These are phyloP conservation scores for Paraglomus occultum DNA, from an alignment of 192 early-diverging fungal genomes.

Conservation along the genomic window DNA sequence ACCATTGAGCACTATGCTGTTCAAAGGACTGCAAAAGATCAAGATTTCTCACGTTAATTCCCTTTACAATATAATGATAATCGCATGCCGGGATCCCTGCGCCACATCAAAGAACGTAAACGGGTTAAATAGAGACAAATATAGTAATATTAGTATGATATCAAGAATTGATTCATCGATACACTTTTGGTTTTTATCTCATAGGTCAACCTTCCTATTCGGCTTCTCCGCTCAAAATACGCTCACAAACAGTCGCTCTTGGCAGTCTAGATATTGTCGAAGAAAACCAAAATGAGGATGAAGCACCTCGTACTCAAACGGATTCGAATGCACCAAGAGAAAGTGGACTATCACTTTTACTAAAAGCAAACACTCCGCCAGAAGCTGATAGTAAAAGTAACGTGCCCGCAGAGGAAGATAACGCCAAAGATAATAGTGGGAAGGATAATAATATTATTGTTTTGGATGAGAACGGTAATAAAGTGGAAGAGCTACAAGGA, in stretches of 20 bases:
- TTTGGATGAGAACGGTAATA: not conserved
- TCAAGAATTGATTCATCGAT: not conserved
- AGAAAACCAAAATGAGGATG: conserved; percentile 22
- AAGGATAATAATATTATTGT: not conserved
- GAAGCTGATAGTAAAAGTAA: not conserved
- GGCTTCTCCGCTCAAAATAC: conserved; percentile 40
- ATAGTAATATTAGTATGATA: not conserved
- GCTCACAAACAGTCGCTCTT: conserved; percentile 40
- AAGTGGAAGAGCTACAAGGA: not conserved
- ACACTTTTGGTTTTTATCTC: not conserved
- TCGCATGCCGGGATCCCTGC: not conserved
- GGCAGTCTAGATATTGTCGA: conserved; percentile 27
- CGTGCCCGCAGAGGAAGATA: not conserved
- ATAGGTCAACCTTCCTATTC: conserved; percentile 34
- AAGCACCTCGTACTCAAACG: not conserved
- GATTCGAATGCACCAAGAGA: not conserved
- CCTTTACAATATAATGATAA: not conserved
- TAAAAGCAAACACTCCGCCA: conserved; percentile 20
- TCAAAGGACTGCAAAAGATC: not conserved
- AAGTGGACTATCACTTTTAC: conserved; percentile 31
- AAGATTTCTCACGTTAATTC: not conserved
- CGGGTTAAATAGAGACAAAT: not conserved
- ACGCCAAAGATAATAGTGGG: not conserved
- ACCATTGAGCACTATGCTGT: not conserved
- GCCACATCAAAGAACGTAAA: not conserved